Percentiles rank a stretch among this genome's conserved stretches.
phyloP scores from a whole-genome alignment of 192 early-diverging fungal species.

The Coemansia sp. region DNA sequence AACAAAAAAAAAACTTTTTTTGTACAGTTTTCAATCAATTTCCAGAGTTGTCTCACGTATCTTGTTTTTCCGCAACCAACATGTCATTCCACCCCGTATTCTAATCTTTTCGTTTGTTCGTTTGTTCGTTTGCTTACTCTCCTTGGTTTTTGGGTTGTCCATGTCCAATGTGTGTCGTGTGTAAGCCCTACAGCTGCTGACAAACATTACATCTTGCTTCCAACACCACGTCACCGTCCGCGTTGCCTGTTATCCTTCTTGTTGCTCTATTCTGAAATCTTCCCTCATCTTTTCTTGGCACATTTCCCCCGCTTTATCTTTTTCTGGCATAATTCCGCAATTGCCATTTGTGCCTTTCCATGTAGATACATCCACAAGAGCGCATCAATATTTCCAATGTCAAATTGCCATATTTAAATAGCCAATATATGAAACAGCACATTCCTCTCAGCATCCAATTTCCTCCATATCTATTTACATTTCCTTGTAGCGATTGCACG shows the following conservation, averaged over 20 bases:
- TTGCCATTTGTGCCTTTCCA: neutral
- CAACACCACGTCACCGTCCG: neutral
- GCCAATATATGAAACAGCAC: no score
- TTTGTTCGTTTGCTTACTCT: neutral
- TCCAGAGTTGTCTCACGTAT: no score
- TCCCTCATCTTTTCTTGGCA: slow-evolving; percentile 7
- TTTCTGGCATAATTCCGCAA: neutral
- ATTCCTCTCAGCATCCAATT: neutral
- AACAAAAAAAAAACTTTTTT: no score
- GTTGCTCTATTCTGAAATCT: neutral
- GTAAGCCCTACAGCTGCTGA: neutral
- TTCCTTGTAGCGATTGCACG: no score
- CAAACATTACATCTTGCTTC: neutral
- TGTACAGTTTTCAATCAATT: no score
- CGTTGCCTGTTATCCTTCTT: neutral
- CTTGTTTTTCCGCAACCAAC: no score
- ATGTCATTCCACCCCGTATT: no score
- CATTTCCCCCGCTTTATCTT: neutral
- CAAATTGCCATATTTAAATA: neutral
- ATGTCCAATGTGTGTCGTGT: neutral
- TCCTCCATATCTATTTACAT: neutral
- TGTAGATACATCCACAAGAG: no score
- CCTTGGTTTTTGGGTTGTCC: neutral
- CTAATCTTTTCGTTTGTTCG: neutral
- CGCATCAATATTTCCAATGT: neutral